Conservation (phyloP, 805 yeast species). For the Candida dajiaensis region DNA sequence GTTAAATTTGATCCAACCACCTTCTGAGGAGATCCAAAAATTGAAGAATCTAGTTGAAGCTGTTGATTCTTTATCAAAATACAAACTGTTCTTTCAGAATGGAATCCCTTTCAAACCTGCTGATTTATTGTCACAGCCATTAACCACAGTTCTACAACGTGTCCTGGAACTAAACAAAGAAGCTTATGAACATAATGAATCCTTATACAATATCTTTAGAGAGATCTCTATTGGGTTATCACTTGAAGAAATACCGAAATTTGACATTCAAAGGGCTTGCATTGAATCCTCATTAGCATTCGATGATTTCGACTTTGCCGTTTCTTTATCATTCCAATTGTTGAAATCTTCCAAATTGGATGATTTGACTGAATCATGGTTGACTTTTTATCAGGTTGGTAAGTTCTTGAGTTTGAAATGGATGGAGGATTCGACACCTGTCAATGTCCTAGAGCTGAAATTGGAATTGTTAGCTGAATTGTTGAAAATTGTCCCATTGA, state of each 20-base stretch:
- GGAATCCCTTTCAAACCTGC: conserved; percentile 34
- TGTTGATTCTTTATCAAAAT: conserved; percentile 25
- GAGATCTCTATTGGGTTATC: conserved; percentile 37
- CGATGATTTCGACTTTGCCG: conserved; percentile 55
- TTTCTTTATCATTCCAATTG: conserved; percentile 33
- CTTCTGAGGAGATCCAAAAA: conserved; percentile 10
- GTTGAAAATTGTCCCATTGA: conserved; percentile 21
- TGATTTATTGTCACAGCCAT: conserved; percentile 28
- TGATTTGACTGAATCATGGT: conserved; percentile 43
- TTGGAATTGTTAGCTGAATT: conserved; percentile 1
- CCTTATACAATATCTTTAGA: conserved; percentile 34
- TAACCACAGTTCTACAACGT: conserved; percentile 32
- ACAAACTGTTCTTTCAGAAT: conserved; percentile 26
- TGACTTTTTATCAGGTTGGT: conserved; percentile 27
- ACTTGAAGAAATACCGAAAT: conserved; percentile 8
- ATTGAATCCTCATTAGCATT: conserved; percentile 64
- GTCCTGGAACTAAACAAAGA: conserved; percentile 49
- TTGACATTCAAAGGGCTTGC: conserved; percentile 38
- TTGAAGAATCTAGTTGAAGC: conserved; percentile 20
- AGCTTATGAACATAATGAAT: conserved; percentile 40
- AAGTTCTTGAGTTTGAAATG: not conserved
- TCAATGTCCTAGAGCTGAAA: not conserved
- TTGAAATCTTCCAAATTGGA: conserved; percentile 4
- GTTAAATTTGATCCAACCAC: conserved; percentile 16
- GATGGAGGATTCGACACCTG: not conserved